Conservation (phyloP, 495 filamentous ascomycete species). For the Penicillium angulare region DNA sequence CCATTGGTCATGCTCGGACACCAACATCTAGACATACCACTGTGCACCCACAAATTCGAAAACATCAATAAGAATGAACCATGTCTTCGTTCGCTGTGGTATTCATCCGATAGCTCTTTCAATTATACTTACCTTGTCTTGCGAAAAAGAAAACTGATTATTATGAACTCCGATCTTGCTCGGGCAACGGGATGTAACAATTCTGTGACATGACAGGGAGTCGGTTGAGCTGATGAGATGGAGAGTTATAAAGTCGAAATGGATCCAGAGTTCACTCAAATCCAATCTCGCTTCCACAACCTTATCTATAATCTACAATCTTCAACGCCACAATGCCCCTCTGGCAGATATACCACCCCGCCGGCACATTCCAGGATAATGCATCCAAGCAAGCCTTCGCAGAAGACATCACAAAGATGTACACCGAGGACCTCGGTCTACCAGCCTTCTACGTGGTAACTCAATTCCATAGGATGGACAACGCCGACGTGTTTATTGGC, state of each 20-base stretch:
- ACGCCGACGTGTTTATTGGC: slow-evolving; percentile 11
- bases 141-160: too few relatives aligned
- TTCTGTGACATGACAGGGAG: too few relatives aligned
- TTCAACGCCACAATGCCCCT: slow-evolving; percentile 28
- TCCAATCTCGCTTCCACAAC: not conserved
- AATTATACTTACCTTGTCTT: too few relatives aligned
- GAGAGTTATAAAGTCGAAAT: too few relatives aligned
- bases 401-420: slow-evolving; percentile 24
- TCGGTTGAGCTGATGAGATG: too few relatives aligned
- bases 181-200: too few relatives aligned
- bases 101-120: too few relatives aligned
- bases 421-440: slow-evolving; percentile 18
- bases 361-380: slow-evolving; percentile 9
- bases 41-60: too few relatives aligned
- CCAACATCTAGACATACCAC: too few relatives aligned
- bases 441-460: slow-evolving; percentile 31
- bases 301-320: not conserved
- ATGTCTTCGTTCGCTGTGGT: too few relatives aligned
- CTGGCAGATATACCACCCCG: slow-evolving; percentile 29
- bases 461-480: slow-evolving; percentile 14
- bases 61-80: too few relatives aligned
- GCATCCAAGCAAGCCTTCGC: slow-evolving; percentile 16
- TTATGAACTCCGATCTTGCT: too few relatives aligned
- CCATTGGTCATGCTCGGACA: not conserved
- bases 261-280: not conserved